Base-by-base conservation (phyloP, 805 yeast genomes). In the Kodamaea hsintzibuensis region DNA sequence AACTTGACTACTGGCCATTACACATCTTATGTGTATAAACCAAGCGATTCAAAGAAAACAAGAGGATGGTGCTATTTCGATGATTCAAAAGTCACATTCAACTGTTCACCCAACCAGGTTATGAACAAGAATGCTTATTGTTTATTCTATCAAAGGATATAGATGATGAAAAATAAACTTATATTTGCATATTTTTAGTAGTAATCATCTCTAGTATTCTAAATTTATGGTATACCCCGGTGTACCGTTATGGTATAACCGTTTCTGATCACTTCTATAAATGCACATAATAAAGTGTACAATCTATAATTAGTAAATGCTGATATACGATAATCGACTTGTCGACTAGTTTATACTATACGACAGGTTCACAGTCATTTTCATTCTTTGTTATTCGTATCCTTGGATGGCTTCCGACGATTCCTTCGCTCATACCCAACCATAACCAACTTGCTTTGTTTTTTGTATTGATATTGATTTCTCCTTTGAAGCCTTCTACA, bases 1-100 rank as follows among this genome's bases (percentile, higher is more conserved):
- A 84, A 88, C 40, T 75, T 92, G 39, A 81, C 85, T 42, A 88
- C 92, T 7, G 98, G 98, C 0, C 98, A 92, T 69, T 92, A 92
- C 69, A 92, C 97, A 0, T 74, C 96, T 0, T 89, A 77, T 64
- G 93, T 89, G 3, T 73, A 83, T 64, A 89, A 89, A 62, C 61
- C 59, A n/a, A 67, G 68, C 43, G 73, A 69, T 47, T 30, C 55
- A 12, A 84, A 84, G 22, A 66, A 67, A 17, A 69, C 64, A 40
- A 73, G 74, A 52, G 87, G 85, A 1, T 91, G 97, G 97, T 84
- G 89, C 62, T 82, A 84, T 56, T 91, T 86, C 68, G 97, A 91
- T 68, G 97, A 91, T 67, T 80, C 89, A 0, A 81, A 78, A 52
- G 85, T 87, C n/a, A 74, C 81, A 25, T 79, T 74, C 51, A 77